These are phyloP conservation scores for Phytophthora sp. DNA, from an alignment of 352 stramenopile species.

Conservation along the genomic window DNA sequence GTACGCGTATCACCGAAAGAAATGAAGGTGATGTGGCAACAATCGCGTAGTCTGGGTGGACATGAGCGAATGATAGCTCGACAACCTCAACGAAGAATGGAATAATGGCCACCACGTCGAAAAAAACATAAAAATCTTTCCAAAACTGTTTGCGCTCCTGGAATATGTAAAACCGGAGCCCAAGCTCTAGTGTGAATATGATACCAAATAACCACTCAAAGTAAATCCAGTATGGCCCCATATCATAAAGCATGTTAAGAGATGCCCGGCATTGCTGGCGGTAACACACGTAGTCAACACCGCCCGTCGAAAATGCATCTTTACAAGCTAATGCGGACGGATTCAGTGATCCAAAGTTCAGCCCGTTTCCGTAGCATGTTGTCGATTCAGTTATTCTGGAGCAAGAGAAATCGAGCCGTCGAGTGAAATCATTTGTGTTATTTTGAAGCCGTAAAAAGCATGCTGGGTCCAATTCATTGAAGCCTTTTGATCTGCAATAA, in stretches of 20 bases:
- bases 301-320: constrained; percentile 37
- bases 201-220: constrained; percentile 74
- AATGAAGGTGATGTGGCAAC: constrained; percentile 69
- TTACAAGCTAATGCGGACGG: constrained; percentile 29
- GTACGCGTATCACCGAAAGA: constrained; percentile 64
- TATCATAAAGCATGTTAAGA: constrained; percentile 51
- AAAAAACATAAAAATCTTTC: constrained; percentile 64
- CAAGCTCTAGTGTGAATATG: constrained; percentile 60
- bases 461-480: constrained; percentile 38
- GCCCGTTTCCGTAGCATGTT: constrained; percentile 52
- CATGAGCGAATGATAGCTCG: constrained; percentile 19
- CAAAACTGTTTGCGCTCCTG: constrained; percentile 46
- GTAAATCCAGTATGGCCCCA: constrained; percentile 81
- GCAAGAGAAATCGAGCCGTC: constrained; percentile 57
- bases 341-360: constrained; percentile 63
- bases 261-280: constrained; percentile 47
- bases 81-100: constrained; percentile 74
- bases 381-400: background rate
- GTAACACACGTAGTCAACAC: constrained; percentile 51
- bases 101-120: constrained; percentile 68
- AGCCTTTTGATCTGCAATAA: constrained; percentile 54
- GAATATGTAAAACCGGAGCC: constrained; percentile 60
- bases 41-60: constrained; percentile 60
- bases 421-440: constrained; percentile 34
- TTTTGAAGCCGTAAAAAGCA: constrained; percentile 53